Evolutionary conservation across 306 rosid species (phyloP).

Genomic region (Ochetophila trinervis): DNA sequence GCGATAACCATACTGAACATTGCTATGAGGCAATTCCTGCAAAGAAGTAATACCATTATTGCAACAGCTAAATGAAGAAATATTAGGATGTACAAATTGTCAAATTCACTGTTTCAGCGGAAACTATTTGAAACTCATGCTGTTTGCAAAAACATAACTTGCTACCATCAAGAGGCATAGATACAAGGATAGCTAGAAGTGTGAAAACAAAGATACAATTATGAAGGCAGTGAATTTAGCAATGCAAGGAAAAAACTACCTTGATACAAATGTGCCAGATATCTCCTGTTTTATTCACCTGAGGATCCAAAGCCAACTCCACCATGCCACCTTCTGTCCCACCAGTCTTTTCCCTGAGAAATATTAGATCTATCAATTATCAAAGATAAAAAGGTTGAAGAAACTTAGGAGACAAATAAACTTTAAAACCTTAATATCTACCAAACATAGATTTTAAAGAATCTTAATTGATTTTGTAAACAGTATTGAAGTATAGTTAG

Average conservation of each 20-base stretch:
- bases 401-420: conserved; percentile 12
- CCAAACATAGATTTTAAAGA: no score
- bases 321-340: conserved; percentile 51
- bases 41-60: background rate
- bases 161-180: background rate
- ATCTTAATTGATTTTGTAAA: background rate
- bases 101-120: background rate
- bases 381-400: conserved; percentile 11
- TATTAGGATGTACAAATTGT: background rate
- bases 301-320: conserved; percentile 73
- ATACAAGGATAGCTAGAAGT: conserved; percentile 6
- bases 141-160: no score
- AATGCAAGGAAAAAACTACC: conserved; percentile 47
- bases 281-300: conserved; percentile 81
- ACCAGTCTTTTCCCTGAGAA: conserved; percentile 36
- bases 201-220: conserved; percentile 17
- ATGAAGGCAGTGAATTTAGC: conserved; percentile 2
- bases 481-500: background rate
- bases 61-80: background rate
- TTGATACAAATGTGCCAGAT: conserved; percentile 86
- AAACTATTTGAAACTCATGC: background rate
- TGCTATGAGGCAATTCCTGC: conserved; percentile 77
- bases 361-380: conserved; percentile 21
- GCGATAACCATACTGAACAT: conserved; percentile 76
- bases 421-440: background rate